Percentiles rank a stretch among this genome's conserved stretches.
Conservation (phyloP, 768 basidiomycete genomes). For the Termitomyces sp. region DNA sequence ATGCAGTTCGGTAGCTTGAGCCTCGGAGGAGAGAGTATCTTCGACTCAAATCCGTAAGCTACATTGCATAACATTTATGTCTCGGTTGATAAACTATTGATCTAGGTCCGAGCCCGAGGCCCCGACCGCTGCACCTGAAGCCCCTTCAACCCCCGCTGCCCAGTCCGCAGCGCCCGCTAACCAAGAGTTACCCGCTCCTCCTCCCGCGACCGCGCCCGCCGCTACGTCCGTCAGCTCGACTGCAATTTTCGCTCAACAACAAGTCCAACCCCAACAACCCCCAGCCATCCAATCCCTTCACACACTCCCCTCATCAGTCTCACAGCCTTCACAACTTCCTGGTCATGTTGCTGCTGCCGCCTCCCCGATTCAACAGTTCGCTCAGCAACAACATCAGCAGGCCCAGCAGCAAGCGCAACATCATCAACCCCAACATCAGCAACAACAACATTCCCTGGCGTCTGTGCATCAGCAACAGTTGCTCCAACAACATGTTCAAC, state of each 20-base stretch:
- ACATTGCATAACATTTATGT: slow-evolving; percentile 10
- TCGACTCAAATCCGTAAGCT: slow-evolving; percentile 53
- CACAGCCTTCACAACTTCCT: slow-evolving; percentile 32
- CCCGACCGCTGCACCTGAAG: slow-evolving; percentile 23
- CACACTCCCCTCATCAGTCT: slow-evolving; percentile 22
- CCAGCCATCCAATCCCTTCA: slow-evolving; percentile 19
- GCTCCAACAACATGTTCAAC: slow-evolving; percentile 7
- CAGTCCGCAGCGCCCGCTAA: slow-evolving; percentile 23
- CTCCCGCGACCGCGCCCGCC: slow-evolving; percentile 38
- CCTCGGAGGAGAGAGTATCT: slow-evolving; percentile 63
- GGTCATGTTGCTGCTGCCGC: slow-evolving; percentile 24
- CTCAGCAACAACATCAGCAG: slow-evolving; percentile 38
- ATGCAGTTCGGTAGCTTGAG: slow-evolving; percentile 90
- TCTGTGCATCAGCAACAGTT: slow-evolving; percentile 6
- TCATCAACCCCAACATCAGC: slow-evolving; percentile 35
- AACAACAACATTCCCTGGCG: slow-evolving; percentile 18
- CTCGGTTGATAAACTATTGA: neutral
- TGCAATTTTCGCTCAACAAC: slow-evolving; percentile 49
- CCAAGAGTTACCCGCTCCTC: slow-evolving; percentile 31
- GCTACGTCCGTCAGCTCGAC: slow-evolving; percentile 30
- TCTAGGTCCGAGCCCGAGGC: slow-evolving; percentile 19
- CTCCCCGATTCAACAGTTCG: slow-evolving; percentile 40
- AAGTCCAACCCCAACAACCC: slow-evolving; percentile 31
- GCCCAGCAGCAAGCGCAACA: slow-evolving; percentile 29
- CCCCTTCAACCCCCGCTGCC: slow-evolving; percentile 33